These are phyloP conservation scores for Fusarium avenaceum DNA, from an alignment of 2,329 filamentous ascomycete genomes.

Conservation along the genomic window DNA sequence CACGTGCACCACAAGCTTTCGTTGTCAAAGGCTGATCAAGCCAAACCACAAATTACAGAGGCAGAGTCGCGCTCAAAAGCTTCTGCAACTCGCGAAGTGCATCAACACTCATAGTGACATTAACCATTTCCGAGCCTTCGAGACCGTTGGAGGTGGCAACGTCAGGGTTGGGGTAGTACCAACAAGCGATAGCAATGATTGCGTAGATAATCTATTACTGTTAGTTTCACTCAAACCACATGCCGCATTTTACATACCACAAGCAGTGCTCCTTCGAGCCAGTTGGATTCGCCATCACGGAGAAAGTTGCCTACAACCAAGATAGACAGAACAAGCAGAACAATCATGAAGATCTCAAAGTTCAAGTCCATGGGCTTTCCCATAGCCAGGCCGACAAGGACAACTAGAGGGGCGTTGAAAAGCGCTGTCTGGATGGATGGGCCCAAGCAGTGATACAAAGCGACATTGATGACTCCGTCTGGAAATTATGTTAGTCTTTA, in stretches of 20 bases:
- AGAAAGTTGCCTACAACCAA: slow-evolving; percentile 82
- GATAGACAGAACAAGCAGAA: slow-evolving; percentile 79
- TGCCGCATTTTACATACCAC: slow-evolving; percentile 60
- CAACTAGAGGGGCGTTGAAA: slow-evolving; percentile 79
- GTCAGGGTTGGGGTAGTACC: slow-evolving; percentile 60
- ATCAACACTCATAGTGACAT: slow-evolving; percentile 51
- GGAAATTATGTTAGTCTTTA: background rate
- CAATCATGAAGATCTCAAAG: slow-evolving; percentile 83
- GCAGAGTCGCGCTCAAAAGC: slow-evolving; percentile 40
- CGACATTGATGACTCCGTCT: slow-evolving; percentile 76
- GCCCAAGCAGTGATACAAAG: slow-evolving; percentile 78
- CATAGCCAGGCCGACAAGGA: slow-evolving; percentile 78
- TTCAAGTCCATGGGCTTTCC: slow-evolving; percentile 75
- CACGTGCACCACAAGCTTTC: no score
- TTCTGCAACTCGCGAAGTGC: slow-evolving; percentile 48
- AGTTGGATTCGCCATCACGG: slow-evolving; percentile 80
- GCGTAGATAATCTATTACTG: slow-evolving; percentile 55
- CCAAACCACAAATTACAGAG: slow-evolving; percentile 5
- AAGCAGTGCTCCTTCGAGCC: slow-evolving; percentile 78
- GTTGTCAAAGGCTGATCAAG: no score
- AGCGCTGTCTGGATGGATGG: slow-evolving; percentile 82
- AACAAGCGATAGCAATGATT: slow-evolving; percentile 61
- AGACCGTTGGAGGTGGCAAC: slow-evolving; percentile 54
- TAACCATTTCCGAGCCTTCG: slow-evolving; percentile 42
- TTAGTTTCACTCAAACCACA: background rate